phyloP scores from a whole-genome alignment of 108 stramenopile genomes.

The Conticribra guillardii region DNA sequence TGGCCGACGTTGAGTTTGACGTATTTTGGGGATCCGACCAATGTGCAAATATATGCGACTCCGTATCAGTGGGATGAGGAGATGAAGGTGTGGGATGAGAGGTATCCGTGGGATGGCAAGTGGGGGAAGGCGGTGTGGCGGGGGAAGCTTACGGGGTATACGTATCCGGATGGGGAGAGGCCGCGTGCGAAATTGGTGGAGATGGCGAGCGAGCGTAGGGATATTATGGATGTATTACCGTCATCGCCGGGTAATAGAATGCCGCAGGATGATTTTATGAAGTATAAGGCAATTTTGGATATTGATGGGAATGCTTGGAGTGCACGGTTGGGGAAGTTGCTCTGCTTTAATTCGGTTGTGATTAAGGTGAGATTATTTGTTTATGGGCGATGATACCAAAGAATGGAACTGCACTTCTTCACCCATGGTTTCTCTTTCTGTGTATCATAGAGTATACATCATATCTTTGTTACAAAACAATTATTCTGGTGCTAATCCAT shows the following conservation, averaged over 20 bases:
- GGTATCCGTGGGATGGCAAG: slow-evolving; percentile 29
- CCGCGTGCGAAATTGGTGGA: slow-evolving; percentile 27
- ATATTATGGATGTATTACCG: slow-evolving; percentile 31
- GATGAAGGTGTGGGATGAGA: slow-evolving; percentile 26
- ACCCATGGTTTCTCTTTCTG: background rate
- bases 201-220: slow-evolving; percentile 10
- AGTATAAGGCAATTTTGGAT: slow-evolving; percentile 48
- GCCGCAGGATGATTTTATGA: slow-evolving; percentile 35
- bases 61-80: slow-evolving; percentile 32
- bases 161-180: slow-evolving; percentile 24
- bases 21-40: slow-evolving; percentile 21
- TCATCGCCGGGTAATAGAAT: slow-evolving; percentile 8
- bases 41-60: slow-evolving; percentile 15
- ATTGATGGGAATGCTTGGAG: slow-evolving; percentile 60
- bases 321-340: slow-evolving; percentile 38
- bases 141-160: slow-evolving; percentile 33
- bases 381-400: background rate
- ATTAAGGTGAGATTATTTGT: slow-evolving; percentile 32
- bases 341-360: slow-evolving; percentile 53
- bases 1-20: slow-evolving; percentile 36
- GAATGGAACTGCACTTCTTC: background rate
- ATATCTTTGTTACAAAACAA: too few species aligned
- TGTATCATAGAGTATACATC: background rate
- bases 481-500: background rate
- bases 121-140: slow-evolving; percentile 39